Evolutionary conservation across 805 yeast genomes (phyloP), one percentile per base, ranked within the genome.

Genomic region (Danielozyma ontarioensis): DNA sequence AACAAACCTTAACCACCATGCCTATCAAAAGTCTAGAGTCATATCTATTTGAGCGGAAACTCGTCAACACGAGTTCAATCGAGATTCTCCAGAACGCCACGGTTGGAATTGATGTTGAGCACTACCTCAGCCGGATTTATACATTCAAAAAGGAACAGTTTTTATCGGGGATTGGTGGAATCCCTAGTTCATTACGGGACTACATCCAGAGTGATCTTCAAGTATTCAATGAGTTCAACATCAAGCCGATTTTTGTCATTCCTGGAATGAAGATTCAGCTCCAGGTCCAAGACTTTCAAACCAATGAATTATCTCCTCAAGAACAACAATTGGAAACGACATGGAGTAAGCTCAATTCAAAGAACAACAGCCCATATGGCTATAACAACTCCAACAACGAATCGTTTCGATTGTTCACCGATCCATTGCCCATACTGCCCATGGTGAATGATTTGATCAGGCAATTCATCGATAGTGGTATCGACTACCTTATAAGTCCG

Each of bases 41-140:
- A 3, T 79, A 70, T 51, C 64, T 82, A 28, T 76, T 77, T 45
- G 95, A 86, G 44, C 72, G 81, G 39, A 74, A 79, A 37, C 59
- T 82, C 28, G 79, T 78, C 30, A 67, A 71, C 31, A 66, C 78
- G 13, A 61, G 74, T 41, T 79, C 90, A 11, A 64, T 86, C 45
- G 83, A 81, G 24, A 61, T 76, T 3, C 63, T 87, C 36, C 74
- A 68, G 36, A 78, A 79, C 48, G 73, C 89, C 17, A 74, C 80
- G 12, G 62, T 87, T 32, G 96, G 95, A 35, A 83, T 87, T 28
- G 96, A 88, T 53, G 93, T 80, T 11, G 83, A 77, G 43, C 88
- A 86, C 51, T 88, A 86, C 49, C 57, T 86, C 25, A 65, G 83
- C 17, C 61, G 85, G 33, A 65, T 83, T 27, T 57, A 83, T 39